These are phyloP conservation scores for Prunus kanzakura DNA, from an alignment of 306 rosid genomes.

Conservation along the genomic window DNA sequence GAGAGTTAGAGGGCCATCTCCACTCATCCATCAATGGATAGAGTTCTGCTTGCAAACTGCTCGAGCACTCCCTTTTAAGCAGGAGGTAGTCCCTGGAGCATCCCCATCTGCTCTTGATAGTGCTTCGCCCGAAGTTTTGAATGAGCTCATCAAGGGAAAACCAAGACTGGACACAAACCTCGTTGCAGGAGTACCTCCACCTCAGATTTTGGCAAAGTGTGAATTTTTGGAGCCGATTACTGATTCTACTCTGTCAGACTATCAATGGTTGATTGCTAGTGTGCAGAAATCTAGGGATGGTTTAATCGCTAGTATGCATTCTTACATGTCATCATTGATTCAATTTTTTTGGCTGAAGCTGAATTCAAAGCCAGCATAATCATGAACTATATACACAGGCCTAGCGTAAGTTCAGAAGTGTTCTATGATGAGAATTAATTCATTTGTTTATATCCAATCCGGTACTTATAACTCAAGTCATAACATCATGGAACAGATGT, in stretches of 20 bases:
- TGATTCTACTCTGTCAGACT: conserved; percentile 50
- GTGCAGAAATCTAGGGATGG: conserved; percentile 46
- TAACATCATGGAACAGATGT: not conserved
- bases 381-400: not conserved
- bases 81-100: conserved; percentile 87
- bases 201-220: conserved; percentile 56
- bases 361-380: conserved; percentile 24
- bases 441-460: not conserved
- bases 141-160: conserved; percentile 59
- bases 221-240: conserved; percentile 86
- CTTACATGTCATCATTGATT: conserved; percentile 29
- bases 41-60: conserved; percentile 93
- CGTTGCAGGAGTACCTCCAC: conserved; percentile 69
- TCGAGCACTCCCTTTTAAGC: conserved; percentile 78
- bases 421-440: not conserved
- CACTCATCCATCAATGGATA: conserved; percentile 81
- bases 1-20: conserved; percentile 83
- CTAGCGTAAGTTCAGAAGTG: not conserved
- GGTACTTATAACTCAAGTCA: not conserved
- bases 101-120: conserved; percentile 60
- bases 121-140: conserved; percentile 30
- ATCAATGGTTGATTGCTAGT: conserved; percentile 54
- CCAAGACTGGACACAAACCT: conserved; percentile 81
- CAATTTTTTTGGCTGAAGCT: conserved; percentile 30
- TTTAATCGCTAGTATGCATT: conserved; percentile 31